Percentiles rank a stretch among this genome's conserved stretches.
Evolutionary conservation across 495 filamentous ascomycete species (phyloP).

Genomic region (Aspergillus bertholletiae): DNA sequence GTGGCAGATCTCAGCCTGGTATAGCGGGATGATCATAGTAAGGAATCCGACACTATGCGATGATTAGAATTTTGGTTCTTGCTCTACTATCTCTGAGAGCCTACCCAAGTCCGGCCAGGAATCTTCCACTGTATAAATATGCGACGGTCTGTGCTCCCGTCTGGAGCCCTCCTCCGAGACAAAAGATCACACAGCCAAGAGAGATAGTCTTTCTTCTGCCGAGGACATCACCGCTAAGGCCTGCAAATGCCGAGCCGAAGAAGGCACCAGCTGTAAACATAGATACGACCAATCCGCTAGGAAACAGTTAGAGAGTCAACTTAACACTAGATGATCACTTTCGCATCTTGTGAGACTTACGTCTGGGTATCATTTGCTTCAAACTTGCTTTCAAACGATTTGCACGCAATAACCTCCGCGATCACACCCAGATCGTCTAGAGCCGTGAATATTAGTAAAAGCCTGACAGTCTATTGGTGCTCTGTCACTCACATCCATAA

Average conservation of each 20-base stretch:
- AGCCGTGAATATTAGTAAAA: conserved; percentile 7
- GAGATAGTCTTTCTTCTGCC: conserved; percentile 42
- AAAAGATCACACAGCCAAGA: conserved; percentile 41
- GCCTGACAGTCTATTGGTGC: conserved; percentile 14
- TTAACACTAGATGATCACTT: conserved; percentile 1
- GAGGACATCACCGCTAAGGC: conserved; percentile 35
- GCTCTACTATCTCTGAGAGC: conserved; percentile 21
- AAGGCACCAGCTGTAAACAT: conserved; percentile 57
- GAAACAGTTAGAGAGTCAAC: not conserved
- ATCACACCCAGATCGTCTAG: conserved; percentile 55
- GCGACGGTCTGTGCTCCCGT: conserved; percentile 35
- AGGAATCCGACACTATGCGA: conserved; percentile 52
- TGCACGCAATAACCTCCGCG: conserved; percentile 53
- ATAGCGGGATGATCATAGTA: conserved; percentile 49
- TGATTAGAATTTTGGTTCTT: not conserved
- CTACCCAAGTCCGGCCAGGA: conserved; percentile 49
- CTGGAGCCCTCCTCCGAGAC: conserved; percentile 41
- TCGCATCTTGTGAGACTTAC: conserved; percentile 29
- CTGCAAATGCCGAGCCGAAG: conserved; percentile 36
- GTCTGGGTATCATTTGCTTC: conserved; percentile 49
- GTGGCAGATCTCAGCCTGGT: conserved; percentile 44
- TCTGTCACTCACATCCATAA: conserved; percentile 46
- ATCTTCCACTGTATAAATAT: conserved; percentile 38
- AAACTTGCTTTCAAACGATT: conserved; percentile 50
- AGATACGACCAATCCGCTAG: conserved; percentile 62